Evolutionary conservation across 2,329 filamentous ascomycete genomes (phyloP).

Genomic region (Chlorencoelia australis): DNA sequence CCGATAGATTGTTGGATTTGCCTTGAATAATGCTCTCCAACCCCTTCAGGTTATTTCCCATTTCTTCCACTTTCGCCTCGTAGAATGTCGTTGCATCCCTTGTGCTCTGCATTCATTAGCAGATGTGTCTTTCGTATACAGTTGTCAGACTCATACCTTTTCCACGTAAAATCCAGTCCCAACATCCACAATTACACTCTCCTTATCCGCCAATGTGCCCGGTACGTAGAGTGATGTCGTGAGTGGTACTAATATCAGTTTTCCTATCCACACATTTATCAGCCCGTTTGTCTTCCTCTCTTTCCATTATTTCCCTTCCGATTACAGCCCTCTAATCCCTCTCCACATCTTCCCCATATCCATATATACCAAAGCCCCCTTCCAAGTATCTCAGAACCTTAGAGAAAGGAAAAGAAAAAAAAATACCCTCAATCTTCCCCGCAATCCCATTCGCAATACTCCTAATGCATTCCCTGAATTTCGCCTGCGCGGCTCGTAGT

Average conservation of each 20-base stretch:
- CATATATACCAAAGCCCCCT: not conserved
- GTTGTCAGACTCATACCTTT: constrained; percentile 68
- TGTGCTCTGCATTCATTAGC: constrained; percentile 32
- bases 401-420: not conserved
- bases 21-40: constrained; percentile 57
- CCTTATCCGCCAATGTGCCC: constrained; percentile 63
- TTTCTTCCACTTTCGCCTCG: constrained; percentile 53
- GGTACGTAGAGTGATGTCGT: constrained; percentile 93
- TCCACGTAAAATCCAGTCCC: constrained; percentile 93
- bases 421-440: constrained; percentile 28
- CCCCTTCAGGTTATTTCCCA: constrained; percentile 54
- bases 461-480: constrained; percentile 82
- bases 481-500: constrained; percentile 78
- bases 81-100: constrained; percentile 58
- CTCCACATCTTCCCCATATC: not conserved
- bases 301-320: not conserved
- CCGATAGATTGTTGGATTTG: constrained; percentile 75
- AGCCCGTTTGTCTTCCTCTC: constrained; percentile 2
- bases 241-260: constrained; percentile 75
- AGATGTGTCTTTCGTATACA: no score
- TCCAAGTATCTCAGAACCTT: no score
- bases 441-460: constrained; percentile 56
- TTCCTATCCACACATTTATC: constrained; percentile 26
- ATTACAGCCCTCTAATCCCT: not conserved
- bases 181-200: constrained; percentile 80